A percentile compares a stretch with the other conserved stretches of the same genome.
Conservation (phyloP, 139 green algal species). For the Mychonastes homosphaera region DNA sequence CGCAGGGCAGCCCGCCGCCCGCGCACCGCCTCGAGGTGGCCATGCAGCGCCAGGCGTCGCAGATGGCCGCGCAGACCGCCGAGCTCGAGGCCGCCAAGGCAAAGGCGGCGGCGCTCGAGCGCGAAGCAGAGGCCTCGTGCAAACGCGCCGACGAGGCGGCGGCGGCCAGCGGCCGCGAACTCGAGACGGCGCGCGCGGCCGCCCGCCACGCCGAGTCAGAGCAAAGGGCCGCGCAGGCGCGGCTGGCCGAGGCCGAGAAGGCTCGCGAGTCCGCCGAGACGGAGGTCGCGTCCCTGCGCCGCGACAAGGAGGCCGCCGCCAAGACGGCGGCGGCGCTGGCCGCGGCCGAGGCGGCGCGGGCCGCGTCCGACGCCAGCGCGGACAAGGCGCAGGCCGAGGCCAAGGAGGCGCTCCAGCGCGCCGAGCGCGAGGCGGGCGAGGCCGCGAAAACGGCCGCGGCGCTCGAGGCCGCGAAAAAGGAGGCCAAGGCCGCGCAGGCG, state of each 20-base stretch:
- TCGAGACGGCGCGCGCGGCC: neutral
- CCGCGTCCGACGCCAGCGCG: neutral
- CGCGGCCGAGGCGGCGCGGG: neutral
- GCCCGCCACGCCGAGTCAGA: neutral
- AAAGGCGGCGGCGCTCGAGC: slow-evolving; percentile 4
- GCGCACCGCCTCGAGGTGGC: slow-evolving; percentile 15
- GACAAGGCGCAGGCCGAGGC: neutral
- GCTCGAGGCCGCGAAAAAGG: neutral
- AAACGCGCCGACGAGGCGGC: neutral
- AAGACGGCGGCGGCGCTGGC: neutral
- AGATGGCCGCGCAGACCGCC: slow-evolving; percentile 18
- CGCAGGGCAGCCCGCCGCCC: neutral
- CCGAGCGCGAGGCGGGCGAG: neutral
- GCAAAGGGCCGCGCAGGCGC: too few species aligned
- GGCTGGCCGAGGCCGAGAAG: too few species aligned
- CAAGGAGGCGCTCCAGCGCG: neutral
- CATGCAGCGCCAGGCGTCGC: slow-evolving; percentile 14
- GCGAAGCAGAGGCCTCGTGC: neutral
- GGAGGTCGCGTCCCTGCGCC: too few species aligned
- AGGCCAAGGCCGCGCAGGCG: slow-evolving; percentile 6
- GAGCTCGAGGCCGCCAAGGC: neutral
- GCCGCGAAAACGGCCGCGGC: neutral
- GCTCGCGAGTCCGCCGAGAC: too few species aligned
- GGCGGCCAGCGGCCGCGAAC: neutral
- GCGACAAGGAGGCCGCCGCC: neutral